Percentiles rank a stretch among this genome's conserved stretches.
Conservation (phyloP, 106 monocot species). For the Gastrodia elata region DNA sequence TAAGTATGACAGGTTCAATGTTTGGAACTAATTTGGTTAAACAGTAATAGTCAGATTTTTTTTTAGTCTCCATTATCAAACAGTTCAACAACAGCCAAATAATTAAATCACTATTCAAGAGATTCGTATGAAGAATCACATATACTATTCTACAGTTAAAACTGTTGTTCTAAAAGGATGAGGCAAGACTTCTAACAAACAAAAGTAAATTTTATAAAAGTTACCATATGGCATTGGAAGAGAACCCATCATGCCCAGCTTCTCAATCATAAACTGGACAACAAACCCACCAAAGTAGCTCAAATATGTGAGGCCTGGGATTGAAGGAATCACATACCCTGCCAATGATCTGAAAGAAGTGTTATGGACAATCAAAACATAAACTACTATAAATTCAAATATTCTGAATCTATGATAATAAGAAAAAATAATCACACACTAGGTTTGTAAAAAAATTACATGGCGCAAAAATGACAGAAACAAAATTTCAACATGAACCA, state of each 20-base stretch:
- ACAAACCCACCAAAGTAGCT: conserved; percentile 84
- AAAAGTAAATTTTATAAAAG: conserved; percentile 6
- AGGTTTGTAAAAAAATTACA: background rate
- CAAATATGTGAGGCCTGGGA: conserved; percentile 55
- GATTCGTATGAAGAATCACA: background rate
- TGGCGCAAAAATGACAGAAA: background rate
- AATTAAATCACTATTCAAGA: background rate
- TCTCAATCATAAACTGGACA: conserved; percentile 88
- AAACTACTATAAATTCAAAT: background rate
- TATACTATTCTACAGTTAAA: background rate
- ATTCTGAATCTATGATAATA: background rate
- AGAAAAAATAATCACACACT: background rate
- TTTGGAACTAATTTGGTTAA: too few relatives aligned
- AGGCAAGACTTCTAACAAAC: background rate
- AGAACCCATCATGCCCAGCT: conserved; percentile 99
- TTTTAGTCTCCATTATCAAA: background rate
- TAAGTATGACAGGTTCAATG: too few relatives aligned
- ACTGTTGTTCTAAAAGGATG: background rate
- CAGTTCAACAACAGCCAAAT: background rate
- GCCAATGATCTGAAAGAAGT: conserved; percentile 52
- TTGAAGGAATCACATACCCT: conserved; percentile 57
- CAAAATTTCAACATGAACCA: background rate
- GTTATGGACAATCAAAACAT: background rate
- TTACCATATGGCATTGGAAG: conserved; percentile 91
- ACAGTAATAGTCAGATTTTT: too few relatives aligned